phyloP scores from a whole-genome alignment of 148 eudicot species.

The Drosera capensis region DNA sequence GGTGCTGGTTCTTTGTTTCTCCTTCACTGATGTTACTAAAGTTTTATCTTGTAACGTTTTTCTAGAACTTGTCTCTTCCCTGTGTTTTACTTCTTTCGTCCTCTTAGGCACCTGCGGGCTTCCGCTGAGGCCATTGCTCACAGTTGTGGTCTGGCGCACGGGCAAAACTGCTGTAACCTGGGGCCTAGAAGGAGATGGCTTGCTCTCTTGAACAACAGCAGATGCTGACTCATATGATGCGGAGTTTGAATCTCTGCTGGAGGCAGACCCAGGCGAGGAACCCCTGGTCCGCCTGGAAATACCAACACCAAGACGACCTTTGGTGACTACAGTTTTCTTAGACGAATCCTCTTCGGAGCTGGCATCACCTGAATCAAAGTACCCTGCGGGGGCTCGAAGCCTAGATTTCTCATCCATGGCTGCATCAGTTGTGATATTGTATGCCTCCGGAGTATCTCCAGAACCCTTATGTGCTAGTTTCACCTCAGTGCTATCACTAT shows the following conservation, averaged over 20 bases:
- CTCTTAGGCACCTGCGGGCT: constrained; percentile 10
- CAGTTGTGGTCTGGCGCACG: constrained; percentile 9
- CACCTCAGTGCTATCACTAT: constrained; percentile 21
- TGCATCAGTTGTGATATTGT: constrained; percentile 9
- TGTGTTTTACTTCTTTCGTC: constrained; percentile 11
- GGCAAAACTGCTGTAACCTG: constrained; percentile 12
- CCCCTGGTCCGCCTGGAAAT: too few relatives aligned
- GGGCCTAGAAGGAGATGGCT: constrained; percentile 11
- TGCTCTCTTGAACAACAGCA: too few relatives aligned
- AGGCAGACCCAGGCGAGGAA: too few relatives aligned
- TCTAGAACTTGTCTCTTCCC: constrained; percentile 15
- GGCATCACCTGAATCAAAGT: constrained; percentile 27
- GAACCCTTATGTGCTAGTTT: constrained; percentile 11
- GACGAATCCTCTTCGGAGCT: constrained; percentile 36
- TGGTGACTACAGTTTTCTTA: constrained; percentile 12
- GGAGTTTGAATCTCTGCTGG: too few relatives aligned
- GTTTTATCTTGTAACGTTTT: constrained; percentile 7
- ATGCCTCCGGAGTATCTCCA: constrained; percentile 5
- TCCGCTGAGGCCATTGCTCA: constrained; percentile 9
- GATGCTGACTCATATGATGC: too few relatives aligned
- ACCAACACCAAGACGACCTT: constrained; percentile 23
- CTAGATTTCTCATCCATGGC: constrained; percentile 18
- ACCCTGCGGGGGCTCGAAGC: constrained; percentile 16
- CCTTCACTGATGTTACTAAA: constrained; percentile 9
- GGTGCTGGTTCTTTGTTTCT: constrained; percentile 14